Conservation (phyloP, 345 rosid species). For the Hibiscus mutabilis region DNA sequence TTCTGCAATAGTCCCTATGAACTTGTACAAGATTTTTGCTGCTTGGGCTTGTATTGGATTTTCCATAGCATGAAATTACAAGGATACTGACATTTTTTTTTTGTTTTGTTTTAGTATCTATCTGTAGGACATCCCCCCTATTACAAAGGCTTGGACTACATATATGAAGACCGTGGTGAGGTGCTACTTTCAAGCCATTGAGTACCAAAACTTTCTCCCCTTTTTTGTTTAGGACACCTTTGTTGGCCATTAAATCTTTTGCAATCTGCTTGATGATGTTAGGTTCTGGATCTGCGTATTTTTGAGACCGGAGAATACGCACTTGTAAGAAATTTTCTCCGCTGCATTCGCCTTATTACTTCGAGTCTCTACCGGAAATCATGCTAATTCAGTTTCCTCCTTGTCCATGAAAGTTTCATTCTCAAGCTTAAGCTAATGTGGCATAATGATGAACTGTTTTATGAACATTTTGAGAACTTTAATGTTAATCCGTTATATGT, state of each 20-base stretch:
- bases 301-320: slow-evolving; percentile 97
- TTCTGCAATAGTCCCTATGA: too few species aligned
- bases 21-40: too few species aligned
- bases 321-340: slow-evolving; percentile 48
- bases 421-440: neutral
- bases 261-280: neutral
- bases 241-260: slow-evolving; percentile 7
- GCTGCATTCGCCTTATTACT: neutral
- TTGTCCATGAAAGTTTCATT: neutral
- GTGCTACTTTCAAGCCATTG: slow-evolving; percentile 21
- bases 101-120: slow-evolving; percentile 46
- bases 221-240: neutral
- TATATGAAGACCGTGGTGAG: slow-evolving; percentile 95
- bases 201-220: neutral
- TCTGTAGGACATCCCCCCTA: slow-evolving; percentile 94
- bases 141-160: slow-evolving; percentile 91
- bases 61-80: neutral
- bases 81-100: neutral
- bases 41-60: neutral
- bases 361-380: neutral
- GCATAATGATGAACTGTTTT: neutral
- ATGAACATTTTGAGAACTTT: neutral
- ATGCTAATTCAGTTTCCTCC: neutral
- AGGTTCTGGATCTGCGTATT: slow-evolving; percentile 72
- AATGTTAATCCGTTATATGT: neutral